A percentile compares a stretch with the other conserved stretches of the same genome.
Evolutionary conservation across 2,329 filamentous ascomycete genomes (phyloP).

Genomic region (Neofusicoccum cordaticola): DNA sequence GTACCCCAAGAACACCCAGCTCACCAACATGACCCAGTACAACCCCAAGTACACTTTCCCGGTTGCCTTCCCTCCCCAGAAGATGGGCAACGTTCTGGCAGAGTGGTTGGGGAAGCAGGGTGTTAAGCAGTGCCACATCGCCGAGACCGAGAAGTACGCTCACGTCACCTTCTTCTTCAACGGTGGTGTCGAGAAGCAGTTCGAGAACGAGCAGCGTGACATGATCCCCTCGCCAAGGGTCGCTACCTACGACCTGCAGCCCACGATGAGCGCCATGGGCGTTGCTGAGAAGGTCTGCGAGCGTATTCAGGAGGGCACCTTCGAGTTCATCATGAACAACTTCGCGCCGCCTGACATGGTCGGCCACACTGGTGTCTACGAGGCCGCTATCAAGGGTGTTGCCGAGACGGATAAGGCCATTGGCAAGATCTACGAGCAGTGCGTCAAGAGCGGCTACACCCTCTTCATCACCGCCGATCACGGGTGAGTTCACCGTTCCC

Average conservation of each 20-base stretch:
- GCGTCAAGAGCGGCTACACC: slow-evolving; percentile 88
- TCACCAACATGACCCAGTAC: slow-evolving; percentile 98
- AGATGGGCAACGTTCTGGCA: slow-evolving; percentile 96
- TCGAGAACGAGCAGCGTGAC: slow-evolving; percentile 86
- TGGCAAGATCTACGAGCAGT: slow-evolving; percentile 85
- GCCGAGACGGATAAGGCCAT: slow-evolving; percentile 91
- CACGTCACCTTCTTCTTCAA: slow-evolving; percentile 99
- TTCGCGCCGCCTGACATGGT: slow-evolving; percentile 99
- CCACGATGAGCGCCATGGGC: slow-evolving; percentile 90
- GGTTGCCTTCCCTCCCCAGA: slow-evolving; percentile 88
- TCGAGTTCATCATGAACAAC: slow-evolving; percentile 99
- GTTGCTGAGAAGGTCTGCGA: slow-evolving; percentile 89
- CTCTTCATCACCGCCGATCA: slow-evolving; percentile 97
- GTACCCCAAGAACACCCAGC: slow-evolving; percentile 81
- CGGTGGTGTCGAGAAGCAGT: slow-evolving; percentile 94
- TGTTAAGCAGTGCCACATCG: slow-evolving; percentile 90
- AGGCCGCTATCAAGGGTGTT: slow-evolving; percentile 83
- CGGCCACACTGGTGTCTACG: slow-evolving; percentile 95
- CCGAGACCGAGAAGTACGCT: slow-evolving; percentile 98
- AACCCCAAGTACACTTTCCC: slow-evolving; percentile 92
- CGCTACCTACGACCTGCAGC: slow-evolving; percentile 89
- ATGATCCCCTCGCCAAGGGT: slow-evolving; percentile 95
- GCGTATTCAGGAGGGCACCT: slow-evolving; percentile 78
- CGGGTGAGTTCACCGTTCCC: slow-evolving; percentile 54
- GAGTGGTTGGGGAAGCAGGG: slow-evolving; percentile 92